A percentile compares a stretch with the other conserved stretches of the same genome.
Evolutionary conservation across 2,329 filamentous ascomycete genomes (phyloP).

Genomic region (Teratosphaeria zuluensis): DNA sequence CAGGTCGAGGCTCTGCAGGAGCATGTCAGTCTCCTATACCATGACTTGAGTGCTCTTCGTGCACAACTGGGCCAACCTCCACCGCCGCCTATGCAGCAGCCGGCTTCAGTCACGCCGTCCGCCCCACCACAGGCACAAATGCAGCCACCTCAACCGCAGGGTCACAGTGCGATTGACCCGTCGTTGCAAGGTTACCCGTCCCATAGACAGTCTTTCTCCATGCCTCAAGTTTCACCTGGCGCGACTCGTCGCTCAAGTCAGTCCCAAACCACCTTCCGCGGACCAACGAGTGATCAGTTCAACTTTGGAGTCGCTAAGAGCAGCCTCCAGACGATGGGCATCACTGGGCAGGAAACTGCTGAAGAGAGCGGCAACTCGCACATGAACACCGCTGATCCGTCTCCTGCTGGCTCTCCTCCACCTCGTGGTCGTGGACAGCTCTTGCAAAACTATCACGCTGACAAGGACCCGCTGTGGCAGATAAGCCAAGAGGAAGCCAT

Average conservation of each 20-base stretch:
- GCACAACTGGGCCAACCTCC: constrained; percentile 32
- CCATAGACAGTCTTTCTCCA: constrained; percentile 9
- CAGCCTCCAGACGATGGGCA: constrained; percentile 83
- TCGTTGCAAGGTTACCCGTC: constrained; percentile 21
- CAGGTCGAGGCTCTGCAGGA: constrained; percentile 70
- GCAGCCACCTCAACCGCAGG: constrained; percentile 3
- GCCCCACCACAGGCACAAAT: background rate
- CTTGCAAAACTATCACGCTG: constrained; percentile 30
- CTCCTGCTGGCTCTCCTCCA: constrained; percentile 7
- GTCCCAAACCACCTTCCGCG: constrained; percentile 56
- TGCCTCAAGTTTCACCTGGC: constrained; percentile 12
- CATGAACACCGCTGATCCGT: constrained; percentile 4
- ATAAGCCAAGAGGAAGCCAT: constrained; percentile 71
- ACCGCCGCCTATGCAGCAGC: constrained; percentile 8
- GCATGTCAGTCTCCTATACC: constrained; percentile 70
- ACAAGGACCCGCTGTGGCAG: constrained; percentile 70
- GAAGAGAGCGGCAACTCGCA: constrained; percentile 31
- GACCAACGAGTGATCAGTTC: constrained; percentile 76
- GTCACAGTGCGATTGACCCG: constrained; percentile 25
- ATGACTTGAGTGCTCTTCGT: constrained; percentile 60
- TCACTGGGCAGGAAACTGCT: constrained; percentile 58
- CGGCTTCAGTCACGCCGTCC: background rate
- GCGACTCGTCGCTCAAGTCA: constrained; percentile 6
- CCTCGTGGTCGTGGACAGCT: constrained; percentile 11
- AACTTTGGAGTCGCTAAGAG: constrained; percentile 79